Evolutionary conservation across 2,329 filamentous ascomycete genomes (phyloP).

Genomic region (Rugonectria rugulosa): DNA sequence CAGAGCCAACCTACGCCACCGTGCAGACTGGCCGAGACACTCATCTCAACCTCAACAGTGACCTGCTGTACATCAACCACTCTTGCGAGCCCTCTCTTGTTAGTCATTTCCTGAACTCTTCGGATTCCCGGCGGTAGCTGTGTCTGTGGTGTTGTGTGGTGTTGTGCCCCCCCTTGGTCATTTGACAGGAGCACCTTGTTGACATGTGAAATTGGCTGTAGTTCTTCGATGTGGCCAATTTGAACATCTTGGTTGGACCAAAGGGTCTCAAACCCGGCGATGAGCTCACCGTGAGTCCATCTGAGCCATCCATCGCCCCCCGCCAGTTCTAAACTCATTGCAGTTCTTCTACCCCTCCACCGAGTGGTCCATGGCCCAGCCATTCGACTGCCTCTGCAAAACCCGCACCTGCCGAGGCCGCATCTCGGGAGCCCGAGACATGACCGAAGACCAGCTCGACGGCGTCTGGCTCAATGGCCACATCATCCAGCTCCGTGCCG

Average conservation of each 20-base stretch:
- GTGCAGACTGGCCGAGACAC: conserved; percentile 64
- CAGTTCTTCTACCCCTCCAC: conserved; percentile 79
- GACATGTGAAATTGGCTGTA: conserved; percentile 39
- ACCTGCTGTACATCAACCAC: conserved; percentile 73
- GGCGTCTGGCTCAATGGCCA: conserved; percentile 69
- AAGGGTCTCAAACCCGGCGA: conserved; percentile 62
- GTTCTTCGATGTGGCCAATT: conserved; percentile 67
- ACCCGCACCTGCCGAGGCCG: conserved; percentile 64
- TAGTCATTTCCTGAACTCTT: conserved; percentile 43
- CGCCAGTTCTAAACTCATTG: background rate
- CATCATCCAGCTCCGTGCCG: conserved; percentile 63
- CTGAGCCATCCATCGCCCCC: too few species aligned
- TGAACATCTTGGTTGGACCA: conserved; percentile 65
- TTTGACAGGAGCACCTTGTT: background rate
- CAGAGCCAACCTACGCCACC: conserved; percentile 67
- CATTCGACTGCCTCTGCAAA: conserved; percentile 72
- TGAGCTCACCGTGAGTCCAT: conserved; percentile 60
- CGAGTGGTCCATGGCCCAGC: conserved; percentile 77
- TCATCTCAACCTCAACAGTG: conserved; percentile 71
- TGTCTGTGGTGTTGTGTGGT: background rate
- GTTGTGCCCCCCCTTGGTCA: background rate
- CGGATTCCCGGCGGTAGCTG: conserved; percentile 4
- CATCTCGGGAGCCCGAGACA: conserved; percentile 70
- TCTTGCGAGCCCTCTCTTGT: conserved; percentile 72
- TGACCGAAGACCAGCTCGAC: conserved; percentile 60